Percentiles rank a stretch among this genome's conserved stretches.
Evolutionary conservation across 1,284 basidiomycete genomes (phyloP).

Genomic region (Cutaneotrichosporon dermatis): DNA sequence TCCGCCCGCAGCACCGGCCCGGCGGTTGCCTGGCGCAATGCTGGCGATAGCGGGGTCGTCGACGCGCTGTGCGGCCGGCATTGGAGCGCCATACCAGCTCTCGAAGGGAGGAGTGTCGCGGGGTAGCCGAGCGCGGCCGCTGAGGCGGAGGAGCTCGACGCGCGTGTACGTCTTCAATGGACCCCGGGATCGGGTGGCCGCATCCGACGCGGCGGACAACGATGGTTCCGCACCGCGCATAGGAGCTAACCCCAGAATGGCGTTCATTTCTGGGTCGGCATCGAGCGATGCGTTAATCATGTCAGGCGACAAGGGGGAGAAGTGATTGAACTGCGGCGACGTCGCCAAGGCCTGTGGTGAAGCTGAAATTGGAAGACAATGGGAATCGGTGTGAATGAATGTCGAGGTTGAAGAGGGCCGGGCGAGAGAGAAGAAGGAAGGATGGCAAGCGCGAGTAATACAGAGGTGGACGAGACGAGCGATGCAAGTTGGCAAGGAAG

Average conservation of each 20-base stretch:
- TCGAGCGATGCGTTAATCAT: conserved; percentile 27
- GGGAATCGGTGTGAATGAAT: neutral
- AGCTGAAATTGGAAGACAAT: conserved; percentile 2
- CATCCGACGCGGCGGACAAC: neutral
- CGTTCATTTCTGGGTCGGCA: conserved; percentile 26
- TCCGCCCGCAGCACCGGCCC: conserved; percentile 21
- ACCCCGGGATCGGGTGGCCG: conserved; percentile 2
- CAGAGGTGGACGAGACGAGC: no score
- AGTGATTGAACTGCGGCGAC: conserved; percentile 39
- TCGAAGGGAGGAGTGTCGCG: conserved; percentile 11
- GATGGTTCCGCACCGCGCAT: neutral
- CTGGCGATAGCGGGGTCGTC: conserved; percentile 44
- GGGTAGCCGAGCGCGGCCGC: conserved; percentile 5
- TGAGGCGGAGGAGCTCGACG: conserved; percentile 12
- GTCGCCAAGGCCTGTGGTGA: conserved; percentile 17
- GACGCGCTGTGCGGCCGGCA: conserved; percentile 2
- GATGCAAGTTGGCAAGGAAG: no score
- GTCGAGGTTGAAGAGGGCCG: neutral
- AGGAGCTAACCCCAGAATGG: conserved; percentile 21
- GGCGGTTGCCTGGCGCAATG: conserved; percentile 26
- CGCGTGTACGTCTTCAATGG: conserved; percentile 16
- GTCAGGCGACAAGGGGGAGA: conserved; percentile 42
- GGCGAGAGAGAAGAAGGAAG: neutral
- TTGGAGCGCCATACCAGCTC: conserved; percentile 14
- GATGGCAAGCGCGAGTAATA: neutral